phyloP scores from a whole-genome alignment of 805 yeast genomes.

The Cyberlindnera misumaiensis region DNA sequence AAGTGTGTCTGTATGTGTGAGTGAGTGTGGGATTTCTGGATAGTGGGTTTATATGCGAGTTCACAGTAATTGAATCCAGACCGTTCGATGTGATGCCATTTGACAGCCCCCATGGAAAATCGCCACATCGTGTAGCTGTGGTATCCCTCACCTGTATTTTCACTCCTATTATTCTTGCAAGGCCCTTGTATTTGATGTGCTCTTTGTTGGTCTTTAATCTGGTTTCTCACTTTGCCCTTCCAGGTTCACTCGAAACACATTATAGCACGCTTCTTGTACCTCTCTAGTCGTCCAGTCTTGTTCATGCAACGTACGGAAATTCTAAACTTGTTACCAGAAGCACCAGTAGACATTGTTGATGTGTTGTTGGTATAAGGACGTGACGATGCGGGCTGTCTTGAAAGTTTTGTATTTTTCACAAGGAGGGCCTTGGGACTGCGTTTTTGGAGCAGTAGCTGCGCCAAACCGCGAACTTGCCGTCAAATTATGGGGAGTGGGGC shows the following conservation, averaged over 20 bases:
- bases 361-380: conserved; percentile 5
- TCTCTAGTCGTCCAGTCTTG: background rate
- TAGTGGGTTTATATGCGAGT: no score
- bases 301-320: conserved; percentile 78
- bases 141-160: no score
- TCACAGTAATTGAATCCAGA: no score
- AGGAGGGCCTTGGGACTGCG: conserved; percentile 15
- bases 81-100: no score
- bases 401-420: conserved; percentile 19
- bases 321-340: conserved; percentile 99
- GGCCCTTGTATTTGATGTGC: no score
- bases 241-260: background rate
- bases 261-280: background rate
- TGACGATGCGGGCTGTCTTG: conserved; percentile 5
- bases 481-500: background rate
- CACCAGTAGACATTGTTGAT: conserved; percentile 78
- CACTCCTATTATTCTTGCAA: no score
- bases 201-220: no score
- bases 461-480: background rate
- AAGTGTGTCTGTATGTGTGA: no score
- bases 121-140: no score
- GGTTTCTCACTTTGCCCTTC: no score
- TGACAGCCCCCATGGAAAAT: no score
- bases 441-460: background rate
- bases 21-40: no score